Conservation (phyloP, 2,329 filamentous ascomycete genomes). For the Aspergillus melleus region DNA sequence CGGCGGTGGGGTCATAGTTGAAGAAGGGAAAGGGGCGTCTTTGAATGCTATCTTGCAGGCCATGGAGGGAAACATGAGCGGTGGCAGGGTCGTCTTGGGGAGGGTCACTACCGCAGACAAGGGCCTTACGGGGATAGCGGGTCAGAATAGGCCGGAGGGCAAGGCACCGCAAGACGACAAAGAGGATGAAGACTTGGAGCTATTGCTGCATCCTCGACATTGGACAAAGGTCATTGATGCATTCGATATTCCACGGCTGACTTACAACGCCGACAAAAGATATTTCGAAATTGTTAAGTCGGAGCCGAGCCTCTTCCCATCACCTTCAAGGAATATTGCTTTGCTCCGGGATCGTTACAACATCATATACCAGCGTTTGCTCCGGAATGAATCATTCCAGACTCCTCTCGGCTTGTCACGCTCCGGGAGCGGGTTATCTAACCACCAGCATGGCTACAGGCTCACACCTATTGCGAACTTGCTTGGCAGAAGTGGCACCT, state of each 20-base stretch:
- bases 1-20: constrained; percentile 86
- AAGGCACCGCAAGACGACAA: constrained; percentile 49
- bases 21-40: constrained; percentile 66
- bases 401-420: constrained; percentile 67
- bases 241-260: constrained; percentile 71
- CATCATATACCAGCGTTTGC: constrained; percentile 84
- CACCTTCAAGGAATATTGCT: constrained; percentile 76
- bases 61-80: constrained; percentile 83
- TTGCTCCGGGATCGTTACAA: constrained; percentile 90
- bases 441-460: constrained; percentile 67
- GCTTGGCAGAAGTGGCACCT: constrained; percentile 75
- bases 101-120: constrained; percentile 46
- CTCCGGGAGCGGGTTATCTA: no score
- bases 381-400: constrained; percentile 93
- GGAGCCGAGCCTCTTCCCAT: constrained; percentile 71
- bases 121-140: constrained; percentile 29
- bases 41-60: constrained; percentile 81
- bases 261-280: constrained; percentile 65
- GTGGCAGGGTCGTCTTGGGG: constrained; percentile 58
- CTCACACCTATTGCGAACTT: constrained; percentile 81
- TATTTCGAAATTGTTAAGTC: constrained; percentile 77
- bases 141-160: constrained; percentile 41
- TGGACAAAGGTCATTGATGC: constrained; percentile 85
- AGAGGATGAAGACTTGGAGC: constrained; percentile 58
- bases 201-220: constrained; percentile 69